Percentiles rank a stretch among this genome's conserved stretches.
Evolutionary conservation across 768 basidiomycete genomes (phyloP).

Genomic region (Pleurotus cornucopiae): DNA sequence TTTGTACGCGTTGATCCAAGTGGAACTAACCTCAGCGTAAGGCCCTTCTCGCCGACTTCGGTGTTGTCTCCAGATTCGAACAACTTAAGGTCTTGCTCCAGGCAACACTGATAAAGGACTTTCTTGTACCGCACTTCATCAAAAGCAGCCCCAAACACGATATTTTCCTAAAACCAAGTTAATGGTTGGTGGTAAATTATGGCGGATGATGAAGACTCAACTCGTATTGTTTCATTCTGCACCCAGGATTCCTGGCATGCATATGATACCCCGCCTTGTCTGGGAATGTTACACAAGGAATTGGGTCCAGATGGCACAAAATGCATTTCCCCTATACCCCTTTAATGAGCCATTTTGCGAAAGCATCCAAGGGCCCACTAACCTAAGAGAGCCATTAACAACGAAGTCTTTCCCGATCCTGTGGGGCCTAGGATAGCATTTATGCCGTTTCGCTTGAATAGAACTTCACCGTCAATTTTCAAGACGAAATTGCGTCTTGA

Average conservation of each 20-base stretch:
- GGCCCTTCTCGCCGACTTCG: constrained; percentile 69
- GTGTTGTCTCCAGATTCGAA: constrained; percentile 66
- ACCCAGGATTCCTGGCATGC: constrained; percentile 87
- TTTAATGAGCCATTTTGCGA: too few relatives aligned
- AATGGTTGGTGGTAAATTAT: not conserved
- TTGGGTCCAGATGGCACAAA: constrained; percentile 45
- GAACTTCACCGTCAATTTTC: constrained; percentile 45
- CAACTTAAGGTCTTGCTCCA: constrained; percentile 68
- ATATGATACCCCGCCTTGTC: constrained; percentile 67
- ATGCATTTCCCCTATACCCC: constrained; percentile 56
- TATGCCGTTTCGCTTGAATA: constrained; percentile 48
- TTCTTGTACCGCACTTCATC: constrained; percentile 77
- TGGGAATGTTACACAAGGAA: constrained; percentile 69
- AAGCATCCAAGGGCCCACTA: not conserved
- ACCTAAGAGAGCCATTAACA: constrained; percentile 20
- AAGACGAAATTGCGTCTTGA: constrained; percentile 46
- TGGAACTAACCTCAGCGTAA: constrained; percentile 37
- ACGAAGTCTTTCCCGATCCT: constrained; percentile 58
- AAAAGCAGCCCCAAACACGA: constrained; percentile 73
- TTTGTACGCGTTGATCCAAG: not conserved
- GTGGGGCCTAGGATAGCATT: constrained; percentile 62
- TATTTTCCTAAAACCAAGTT: constrained; percentile 53
- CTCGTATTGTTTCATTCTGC: constrained; percentile 72
- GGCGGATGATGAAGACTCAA: constrained; percentile 14
- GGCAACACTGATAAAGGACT: constrained; percentile 68